phyloP scores from a whole-genome alignment of 441 rosid species.

The Pelargonium cotyledonis region DNA sequence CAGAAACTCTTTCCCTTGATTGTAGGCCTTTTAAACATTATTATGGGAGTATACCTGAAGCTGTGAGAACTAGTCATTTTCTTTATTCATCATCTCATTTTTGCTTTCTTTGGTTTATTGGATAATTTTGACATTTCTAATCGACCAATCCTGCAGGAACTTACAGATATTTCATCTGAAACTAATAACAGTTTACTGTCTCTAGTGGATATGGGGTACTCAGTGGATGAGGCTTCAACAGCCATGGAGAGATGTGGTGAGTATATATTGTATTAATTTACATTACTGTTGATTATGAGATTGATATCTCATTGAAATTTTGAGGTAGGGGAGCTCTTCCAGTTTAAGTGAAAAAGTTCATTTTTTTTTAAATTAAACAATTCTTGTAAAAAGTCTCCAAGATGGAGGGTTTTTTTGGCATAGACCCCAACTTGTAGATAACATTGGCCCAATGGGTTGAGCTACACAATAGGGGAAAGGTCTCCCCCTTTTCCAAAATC shows the following conservation, averaged over 20 bases:
- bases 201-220: constrained; percentile 67
- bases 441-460: not conserved
- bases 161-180: constrained; percentile 25
- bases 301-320: not conserved
- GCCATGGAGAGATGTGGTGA: constrained; percentile 88
- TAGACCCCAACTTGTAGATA: too few species aligned
- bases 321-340: too few species aligned
- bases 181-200: constrained; percentile 30
- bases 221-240: constrained; percentile 50
- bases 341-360: too few species aligned
- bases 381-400: too few species aligned
- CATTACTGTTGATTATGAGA: not conserved
- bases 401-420: too few species aligned
- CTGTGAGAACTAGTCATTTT: not conserved
- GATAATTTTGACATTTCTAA: not conserved
- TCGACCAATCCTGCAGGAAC: constrained; percentile 27
- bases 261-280: constrained; percentile 9
- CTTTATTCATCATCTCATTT: not conserved
- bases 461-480: not conserved
- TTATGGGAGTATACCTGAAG: not conserved
- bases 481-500: too few species aligned
- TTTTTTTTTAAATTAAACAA: too few species aligned
- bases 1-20: too few species aligned
- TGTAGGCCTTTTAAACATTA: too few species aligned
- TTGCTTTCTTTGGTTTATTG: not conserved